These are phyloP conservation scores for Acorus calamus DNA, from an alignment of 106 monocot species.

Conservation along the genomic window DNA sequence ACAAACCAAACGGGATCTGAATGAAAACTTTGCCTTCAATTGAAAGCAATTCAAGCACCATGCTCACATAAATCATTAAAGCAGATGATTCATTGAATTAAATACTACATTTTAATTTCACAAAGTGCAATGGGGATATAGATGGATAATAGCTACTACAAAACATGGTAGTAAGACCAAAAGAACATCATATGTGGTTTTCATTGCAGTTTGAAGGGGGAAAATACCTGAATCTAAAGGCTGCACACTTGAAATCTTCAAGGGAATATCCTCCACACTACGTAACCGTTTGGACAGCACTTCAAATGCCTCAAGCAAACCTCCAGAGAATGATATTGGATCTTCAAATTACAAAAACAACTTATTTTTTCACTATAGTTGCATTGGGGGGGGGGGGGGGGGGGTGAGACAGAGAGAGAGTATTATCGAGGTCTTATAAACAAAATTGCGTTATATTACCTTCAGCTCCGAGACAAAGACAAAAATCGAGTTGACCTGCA, in stretches of 20 bases:
- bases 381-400: no score
- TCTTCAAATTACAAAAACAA: conserved; percentile 25
- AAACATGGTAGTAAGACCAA: no score
- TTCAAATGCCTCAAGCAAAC: conserved; percentile 57
- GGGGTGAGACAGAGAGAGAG: no score
- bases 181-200: background rate
- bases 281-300: conserved; percentile 57
- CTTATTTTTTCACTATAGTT: no score
- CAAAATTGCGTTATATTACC: conserved; percentile 21
- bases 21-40: no score
- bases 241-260: conserved; percentile 79
- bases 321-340: conserved; percentile 45
- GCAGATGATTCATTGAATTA: no score
- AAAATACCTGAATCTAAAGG: conserved; percentile 71
- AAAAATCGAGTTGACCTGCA: conserved; percentile 88
- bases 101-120: no score
- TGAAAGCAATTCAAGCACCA: no score
- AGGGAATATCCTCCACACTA: conserved; percentile 66
- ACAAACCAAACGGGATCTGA: no score
- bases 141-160: no score
- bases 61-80: no score
- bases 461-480: conserved; percentile 55
- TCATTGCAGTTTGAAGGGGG: background rate
- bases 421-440: no score
- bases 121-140: background rate